These are phyloP conservation scores for Flammula alnicola DNA, from an alignment of 1,284 basidiomycete genomes.

Conservation along the genomic window DNA sequence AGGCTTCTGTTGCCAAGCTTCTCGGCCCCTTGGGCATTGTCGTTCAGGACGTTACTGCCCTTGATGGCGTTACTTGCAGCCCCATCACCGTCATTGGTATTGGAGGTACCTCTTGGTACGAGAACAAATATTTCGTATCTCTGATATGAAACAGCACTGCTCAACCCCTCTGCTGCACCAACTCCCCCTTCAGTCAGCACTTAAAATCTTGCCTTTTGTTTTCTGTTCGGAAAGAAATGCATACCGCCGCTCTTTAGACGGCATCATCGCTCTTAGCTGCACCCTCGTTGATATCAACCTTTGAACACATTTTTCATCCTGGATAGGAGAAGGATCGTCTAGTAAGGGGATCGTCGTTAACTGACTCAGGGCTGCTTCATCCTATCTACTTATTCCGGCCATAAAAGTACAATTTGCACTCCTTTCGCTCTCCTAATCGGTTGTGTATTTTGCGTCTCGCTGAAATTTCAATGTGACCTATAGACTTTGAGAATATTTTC, in stretches of 20 bases:
- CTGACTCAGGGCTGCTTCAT: neutral
- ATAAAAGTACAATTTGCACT: no score
- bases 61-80: conserved; percentile 8
- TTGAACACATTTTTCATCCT: neutral
- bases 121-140: neutral
- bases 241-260: conserved; percentile 2
- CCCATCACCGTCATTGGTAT: conserved; percentile 5
- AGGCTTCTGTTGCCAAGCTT: neutral
- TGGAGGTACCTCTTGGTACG: conserved; percentile 29
- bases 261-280: conserved; percentile 14
- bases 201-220: neutral
- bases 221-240: neutral
- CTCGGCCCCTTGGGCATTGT: conserved; percentile 3
- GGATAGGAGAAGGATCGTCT: neutral
- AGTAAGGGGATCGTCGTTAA: neutral
- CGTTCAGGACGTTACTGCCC: conserved; percentile 1
- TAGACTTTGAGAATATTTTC: no score
- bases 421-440: no score
- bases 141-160: conserved; percentile 21
- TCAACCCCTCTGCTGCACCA: conserved; percentile 30
- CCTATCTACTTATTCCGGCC: no score
- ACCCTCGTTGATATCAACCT: conserved; percentile 9
- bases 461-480: no score
- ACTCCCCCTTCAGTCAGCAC: conserved; percentile 26
- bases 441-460: no score